Conservation (phyloP, 73 alveolate species). For the Stentor roeselii region DNA sequence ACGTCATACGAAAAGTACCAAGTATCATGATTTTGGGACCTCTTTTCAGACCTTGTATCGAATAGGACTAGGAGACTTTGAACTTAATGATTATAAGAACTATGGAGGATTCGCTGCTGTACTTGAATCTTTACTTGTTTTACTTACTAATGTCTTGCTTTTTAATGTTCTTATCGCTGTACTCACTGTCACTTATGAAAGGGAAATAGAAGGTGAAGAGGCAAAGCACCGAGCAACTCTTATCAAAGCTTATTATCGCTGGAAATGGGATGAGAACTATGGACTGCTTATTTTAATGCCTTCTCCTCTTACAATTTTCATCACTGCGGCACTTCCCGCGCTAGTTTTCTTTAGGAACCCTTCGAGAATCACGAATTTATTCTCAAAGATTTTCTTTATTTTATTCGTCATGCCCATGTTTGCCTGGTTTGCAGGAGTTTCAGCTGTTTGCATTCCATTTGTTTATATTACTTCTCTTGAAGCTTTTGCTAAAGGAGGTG, state of each 20-base stretch:
- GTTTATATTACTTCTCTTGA: background rate
- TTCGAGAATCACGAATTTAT: background rate
- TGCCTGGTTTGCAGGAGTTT: background rate
- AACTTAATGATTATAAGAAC: background rate
- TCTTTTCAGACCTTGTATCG: constrained; percentile 1
- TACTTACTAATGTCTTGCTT: constrained; percentile 55
- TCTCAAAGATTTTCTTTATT: background rate
- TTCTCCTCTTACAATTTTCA: constrained; percentile 57
- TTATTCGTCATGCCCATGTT: background rate
- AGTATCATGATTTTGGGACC: background rate
- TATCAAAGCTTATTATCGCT: constrained; percentile 55
- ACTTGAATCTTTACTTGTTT: constrained; percentile 43
- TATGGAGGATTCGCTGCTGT: constrained; percentile 45
- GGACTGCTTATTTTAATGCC: constrained; percentile 60
- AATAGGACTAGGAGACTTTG: background rate
- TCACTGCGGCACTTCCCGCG: background rate
- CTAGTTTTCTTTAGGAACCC: background rate
- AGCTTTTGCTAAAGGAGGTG: background rate
- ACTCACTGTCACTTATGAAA: constrained; percentile 59
- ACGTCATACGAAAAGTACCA: background rate
- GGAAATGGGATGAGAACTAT: constrained; percentile 59
- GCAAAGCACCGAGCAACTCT: constrained; percentile 61
- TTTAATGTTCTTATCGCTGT: constrained; percentile 54
- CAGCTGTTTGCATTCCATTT: background rate
- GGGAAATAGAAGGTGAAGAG: constrained; percentile 46